Percentiles rank a stretch among this genome's conserved stretches.
phyloP scores from a whole-genome alignment of 257 asterid genomes.

The Galeopsis tetrahit region DNA sequence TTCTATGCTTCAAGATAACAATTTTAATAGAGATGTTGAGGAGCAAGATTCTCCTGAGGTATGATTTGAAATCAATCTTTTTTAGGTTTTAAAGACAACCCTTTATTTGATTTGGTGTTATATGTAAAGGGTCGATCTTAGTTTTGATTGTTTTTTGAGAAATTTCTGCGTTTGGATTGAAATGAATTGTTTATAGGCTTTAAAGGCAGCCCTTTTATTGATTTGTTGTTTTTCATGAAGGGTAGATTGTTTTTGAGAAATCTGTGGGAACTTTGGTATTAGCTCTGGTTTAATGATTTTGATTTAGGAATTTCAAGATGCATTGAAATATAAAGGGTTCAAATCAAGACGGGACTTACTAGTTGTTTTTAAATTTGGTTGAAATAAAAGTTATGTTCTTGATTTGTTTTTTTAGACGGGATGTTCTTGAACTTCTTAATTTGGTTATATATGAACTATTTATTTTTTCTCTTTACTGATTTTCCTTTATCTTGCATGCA shows the following conservation, averaged over 20 bases:
- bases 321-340: background rate
- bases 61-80: conserved; percentile 10
- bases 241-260: conserved; percentile 36
- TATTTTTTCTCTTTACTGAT: background rate
- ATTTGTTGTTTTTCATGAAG: conserved; percentile 13
- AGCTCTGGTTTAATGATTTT: conserved; percentile 12
- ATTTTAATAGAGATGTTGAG: conserved; percentile 44
- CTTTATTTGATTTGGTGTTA: conserved; percentile 17
- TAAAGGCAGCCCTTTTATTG: conserved; percentile 28
- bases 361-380: conserved; percentile 4
- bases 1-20: conserved; percentile 50
- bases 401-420: no score
- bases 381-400: conserved; percentile 1
- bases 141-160: conserved; percentile 38
- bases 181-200: conserved; percentile 13
- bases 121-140: conserved; percentile 41
- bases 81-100: conserved; percentile 26
- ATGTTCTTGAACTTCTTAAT: background rate
- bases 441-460: background rate
- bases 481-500: conserved; percentile 4
- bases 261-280: conserved; percentile 22
- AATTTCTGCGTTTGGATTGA: background rate
- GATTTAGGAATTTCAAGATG: conserved; percentile 28
- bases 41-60: conserved; percentile 63
- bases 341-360: background rate